Base-by-base conservation (phyloP, 306 rosid species). In the Ormosia semicastrata region DNA sequence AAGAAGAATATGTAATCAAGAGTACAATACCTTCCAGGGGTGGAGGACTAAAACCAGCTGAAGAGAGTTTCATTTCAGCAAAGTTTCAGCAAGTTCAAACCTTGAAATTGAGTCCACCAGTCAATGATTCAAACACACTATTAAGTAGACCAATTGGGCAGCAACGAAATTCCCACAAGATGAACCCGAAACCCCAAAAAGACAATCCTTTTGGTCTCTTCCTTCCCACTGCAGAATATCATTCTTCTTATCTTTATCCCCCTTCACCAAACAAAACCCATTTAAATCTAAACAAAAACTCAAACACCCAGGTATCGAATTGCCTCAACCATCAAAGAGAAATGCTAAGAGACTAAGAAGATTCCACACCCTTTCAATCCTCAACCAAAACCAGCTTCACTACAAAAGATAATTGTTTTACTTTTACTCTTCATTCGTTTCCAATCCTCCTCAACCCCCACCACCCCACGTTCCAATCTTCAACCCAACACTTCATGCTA, bases 11-110 rank as follows among this genome's bases (percentile, higher is more conserved):
- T 59, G 37, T 69, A 75, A 78, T 76, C 46, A 83, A 57, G 56
- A 73, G 59, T 36, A 18, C 14, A 70, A 62, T 81, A 93, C 98
- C 98, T 88, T 95, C 98, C 30, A 77, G 95, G 7, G 92, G 83
- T 84, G 95, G 94, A 91, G 98, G 93, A 81, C 91, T 88, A 86
- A 90, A 89, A 80, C 91, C 94, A 84, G 97, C 92, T 71, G 97
- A 65, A 66, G 97, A 91, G 85, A 91, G 91, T 86, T 97, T 93
- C 98, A 95, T 95, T 84, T 88, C 82, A 57, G 81, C 68, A 75
- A 76, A 75, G 47, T 62, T 71, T 66, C 77, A 74, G 72, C 73
- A 62, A 81, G 37, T 76, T 43, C 62, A 70, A 75, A 75, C 79
- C 77, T 64, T 75, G 40, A 62, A 90, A 80, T 75, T 82, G 43